Evolutionary conservation across 2,329 filamentous ascomycete species (phyloP).

Genomic region (Phialophora chinensis): DNA sequence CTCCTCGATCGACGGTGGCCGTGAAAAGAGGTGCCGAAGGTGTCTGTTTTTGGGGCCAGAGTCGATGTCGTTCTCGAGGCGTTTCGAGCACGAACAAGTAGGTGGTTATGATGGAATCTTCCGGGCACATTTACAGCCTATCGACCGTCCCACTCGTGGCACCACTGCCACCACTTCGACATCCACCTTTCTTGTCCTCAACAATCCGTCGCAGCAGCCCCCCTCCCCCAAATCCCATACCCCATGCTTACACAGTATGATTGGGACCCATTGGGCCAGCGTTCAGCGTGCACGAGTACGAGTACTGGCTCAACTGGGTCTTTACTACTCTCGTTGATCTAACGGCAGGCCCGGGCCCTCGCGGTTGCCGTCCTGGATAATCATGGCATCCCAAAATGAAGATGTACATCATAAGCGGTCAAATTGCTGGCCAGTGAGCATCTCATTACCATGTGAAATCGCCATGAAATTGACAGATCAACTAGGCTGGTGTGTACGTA

Average conservation of each 20-base stretch:
- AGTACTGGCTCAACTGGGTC: neutral
- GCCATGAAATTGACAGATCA: neutral
- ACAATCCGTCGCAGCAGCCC: neutral
- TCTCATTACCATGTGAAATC: conserved; percentile 7
- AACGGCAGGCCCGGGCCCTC: conserved; percentile 23
- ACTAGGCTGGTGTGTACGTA: conserved; percentile 1
- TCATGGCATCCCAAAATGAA: conserved; percentile 9
- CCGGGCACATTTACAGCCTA: conserved; percentile 13
- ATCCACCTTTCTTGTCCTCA: conserved; percentile 2
- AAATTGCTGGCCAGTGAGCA: neutral
- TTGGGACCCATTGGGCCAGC: neutral
- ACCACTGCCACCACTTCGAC: neutral
- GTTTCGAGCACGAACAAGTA: conserved; percentile 2
- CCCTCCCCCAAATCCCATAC: neutral
- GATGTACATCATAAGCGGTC: conserved; percentile 10
- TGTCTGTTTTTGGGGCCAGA: neutral
- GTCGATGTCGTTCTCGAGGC: neutral
- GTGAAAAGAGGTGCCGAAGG: neutral
- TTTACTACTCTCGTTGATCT: neutral
- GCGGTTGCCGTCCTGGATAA: conserved; percentile 9
- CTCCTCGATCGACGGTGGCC: neutral
- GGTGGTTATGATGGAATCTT: conserved; percentile 6
- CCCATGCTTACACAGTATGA: neutral
- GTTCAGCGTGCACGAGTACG: neutral
- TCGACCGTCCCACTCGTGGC: conserved; percentile 12